Conservation (phyloP, 345 rosid species). For the Acer saccharum region DNA sequence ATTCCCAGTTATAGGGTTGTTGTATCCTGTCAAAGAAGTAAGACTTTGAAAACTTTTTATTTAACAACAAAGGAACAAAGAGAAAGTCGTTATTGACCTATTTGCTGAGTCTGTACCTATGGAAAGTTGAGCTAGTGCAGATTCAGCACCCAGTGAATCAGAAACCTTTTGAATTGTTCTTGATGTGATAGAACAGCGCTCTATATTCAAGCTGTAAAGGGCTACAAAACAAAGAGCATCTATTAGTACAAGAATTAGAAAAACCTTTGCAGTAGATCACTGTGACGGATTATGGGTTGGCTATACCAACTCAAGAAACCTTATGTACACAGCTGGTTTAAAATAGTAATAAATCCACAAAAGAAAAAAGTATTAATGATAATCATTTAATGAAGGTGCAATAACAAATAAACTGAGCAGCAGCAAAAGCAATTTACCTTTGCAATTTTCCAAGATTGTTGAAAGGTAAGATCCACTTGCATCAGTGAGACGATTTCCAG, state of each 20-base stretch:
- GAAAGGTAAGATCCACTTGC: constrained; percentile 94
- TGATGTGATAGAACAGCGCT: constrained; percentile 79
- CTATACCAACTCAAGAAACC: not conserved
- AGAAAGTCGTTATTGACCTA: constrained; percentile 8
- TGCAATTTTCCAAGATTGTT: constrained; percentile 78
- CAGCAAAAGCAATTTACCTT: constrained; percentile 44
- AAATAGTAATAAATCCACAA: constrained; percentile 12
- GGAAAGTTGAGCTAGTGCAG: constrained; percentile 67
- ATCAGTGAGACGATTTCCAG: constrained; percentile 96
- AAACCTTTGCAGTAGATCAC: not conserved
- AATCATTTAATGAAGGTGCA: not conserved
- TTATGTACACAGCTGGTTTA: not conserved
- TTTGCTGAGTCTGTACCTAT: constrained; percentile 52
- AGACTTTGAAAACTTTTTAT: constrained; percentile 13
- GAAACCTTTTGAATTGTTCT: constrained; percentile 79
- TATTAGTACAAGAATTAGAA: not conserved
- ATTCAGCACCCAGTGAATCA: constrained; percentile 60
- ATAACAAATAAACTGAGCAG: constrained; percentile 6
- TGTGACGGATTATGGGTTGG: not conserved
- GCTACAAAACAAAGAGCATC: constrained; percentile 43
- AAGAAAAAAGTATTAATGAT: constrained; percentile 11
- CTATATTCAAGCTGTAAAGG: constrained; percentile 80
- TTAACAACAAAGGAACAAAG: constrained; percentile 10
- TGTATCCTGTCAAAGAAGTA: constrained; percentile 56
- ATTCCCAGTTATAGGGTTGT: constrained; percentile 67